These are phyloP conservation scores for Diplodia seriata DNA, from an alignment of 2,329 filamentous ascomycete species.

Conservation along the genomic window DNA sequence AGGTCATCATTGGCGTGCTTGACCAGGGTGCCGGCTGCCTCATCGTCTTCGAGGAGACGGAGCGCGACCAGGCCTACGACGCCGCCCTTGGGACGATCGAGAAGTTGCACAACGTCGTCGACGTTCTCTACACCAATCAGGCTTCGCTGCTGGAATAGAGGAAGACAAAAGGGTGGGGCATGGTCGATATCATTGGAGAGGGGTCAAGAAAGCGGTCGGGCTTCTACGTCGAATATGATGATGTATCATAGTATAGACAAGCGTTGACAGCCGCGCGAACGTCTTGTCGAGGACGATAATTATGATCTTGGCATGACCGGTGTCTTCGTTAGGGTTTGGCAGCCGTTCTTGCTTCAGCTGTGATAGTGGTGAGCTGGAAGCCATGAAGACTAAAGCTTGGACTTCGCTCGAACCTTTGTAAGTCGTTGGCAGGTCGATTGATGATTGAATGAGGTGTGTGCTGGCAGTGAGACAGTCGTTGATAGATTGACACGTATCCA, in stretches of 20 bases:
- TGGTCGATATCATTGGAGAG: background rate
- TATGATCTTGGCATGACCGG: conserved; percentile 28
- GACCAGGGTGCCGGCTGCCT: conserved; percentile 98
- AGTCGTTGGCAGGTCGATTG: background rate
- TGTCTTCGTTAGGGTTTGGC: background rate
- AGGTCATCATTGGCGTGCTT: conserved; percentile 95
- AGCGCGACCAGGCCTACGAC: conserved; percentile 92
- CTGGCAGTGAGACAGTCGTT: no score
- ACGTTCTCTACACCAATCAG: conserved; percentile 97
- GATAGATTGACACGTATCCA: no score
- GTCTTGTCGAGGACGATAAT: conserved; percentile 29
- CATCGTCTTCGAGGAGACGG: conserved; percentile 95
- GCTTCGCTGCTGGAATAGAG: conserved; percentile 87
- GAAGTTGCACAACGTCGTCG: conserved; percentile 95
- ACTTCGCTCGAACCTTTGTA: background rate
- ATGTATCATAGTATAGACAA: conserved; percentile 30
- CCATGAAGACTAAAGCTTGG: background rate
- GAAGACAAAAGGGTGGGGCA: conserved; percentile 6
- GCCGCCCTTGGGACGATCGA: conserved; percentile 93
- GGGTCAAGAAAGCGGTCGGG: conserved; percentile 10
- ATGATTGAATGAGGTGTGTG: no score
- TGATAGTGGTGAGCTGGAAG: background rate
- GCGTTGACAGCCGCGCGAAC: conserved; percentile 20
- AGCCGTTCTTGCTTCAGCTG: background rate
- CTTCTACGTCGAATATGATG: conserved; percentile 11